Evolutionary conservation across 768 basidiomycete genomes (phyloP).

Genomic region (Suillus subluteus): DNA sequence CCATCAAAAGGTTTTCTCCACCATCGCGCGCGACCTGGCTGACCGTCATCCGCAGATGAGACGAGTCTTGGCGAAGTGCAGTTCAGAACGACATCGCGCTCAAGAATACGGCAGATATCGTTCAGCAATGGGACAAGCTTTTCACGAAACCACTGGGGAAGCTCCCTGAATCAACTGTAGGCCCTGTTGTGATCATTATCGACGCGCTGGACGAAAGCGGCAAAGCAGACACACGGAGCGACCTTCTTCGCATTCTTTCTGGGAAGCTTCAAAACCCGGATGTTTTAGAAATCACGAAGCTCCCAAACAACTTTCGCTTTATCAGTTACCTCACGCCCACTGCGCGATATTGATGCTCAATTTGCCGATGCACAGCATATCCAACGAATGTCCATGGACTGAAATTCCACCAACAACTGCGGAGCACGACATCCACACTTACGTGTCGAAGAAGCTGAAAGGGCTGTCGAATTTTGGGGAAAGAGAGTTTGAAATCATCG

Average conservation of each 20-base stretch:
- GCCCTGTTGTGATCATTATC: conserved; percentile 29
- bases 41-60: conserved; percentile 15
- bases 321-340: conserved; percentile 17
- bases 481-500: background rate
- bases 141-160: conserved; percentile 17
- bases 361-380: background rate
- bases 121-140: conserved; percentile 22
- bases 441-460: conserved; percentile 7
- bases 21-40: conserved; percentile 23
- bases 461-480: background rate
- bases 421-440: conserved; percentile 6
- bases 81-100: conserved; percentile 10
- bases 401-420: conserved; percentile 7
- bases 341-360: conserved; percentile 4
- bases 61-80: conserved; percentile 1
- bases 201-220: conserved; percentile 28
- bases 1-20: conserved; percentile 20
- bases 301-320: conserved; percentile 14
- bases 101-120: conserved; percentile 3
- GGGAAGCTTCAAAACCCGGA: background rate
- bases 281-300: background rate
- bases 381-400: conserved; percentile 6
- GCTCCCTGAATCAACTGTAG: conserved; percentile 12
- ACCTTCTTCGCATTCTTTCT: conserved; percentile 18
- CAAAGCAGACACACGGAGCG: background rate